Evolutionary conservation across 139 green algal genomes (phyloP), one percentile per base, ranked within the genome.

Genomic region (Prasinococcaceae sp.): DNA sequence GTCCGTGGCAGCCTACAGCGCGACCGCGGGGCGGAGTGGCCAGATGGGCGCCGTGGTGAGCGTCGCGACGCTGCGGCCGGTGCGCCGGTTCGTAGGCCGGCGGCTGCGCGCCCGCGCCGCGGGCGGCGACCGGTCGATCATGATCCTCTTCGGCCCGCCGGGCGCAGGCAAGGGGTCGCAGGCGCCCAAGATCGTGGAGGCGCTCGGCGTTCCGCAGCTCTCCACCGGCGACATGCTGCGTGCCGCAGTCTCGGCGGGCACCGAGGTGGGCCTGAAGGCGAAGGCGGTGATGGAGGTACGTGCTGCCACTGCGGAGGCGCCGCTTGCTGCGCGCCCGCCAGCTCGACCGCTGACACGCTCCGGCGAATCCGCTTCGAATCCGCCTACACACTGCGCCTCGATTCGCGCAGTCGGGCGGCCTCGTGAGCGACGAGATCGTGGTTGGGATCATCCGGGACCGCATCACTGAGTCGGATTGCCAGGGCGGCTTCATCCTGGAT

Each of bases 201-300:
- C 89, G 29, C 74, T 92, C 67, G 92, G 84, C 71, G 55, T 93
- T 44, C 93, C 84, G 68, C 86, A 94, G 60, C 58, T 95, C 24
- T 80, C 85, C 16, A 95, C 86, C 0, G 84, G 83, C 17, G 80
- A 89, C 62, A 79, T 89, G 79, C 74, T 88, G 20, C 56, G 80
- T 10, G 78, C 81, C 22, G 83, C 83, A 3, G 81, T 93, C n/a
- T 74, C 80, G 0, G 78, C 78, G 3, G 47, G 63, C 16, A 76
- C 68, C 8, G 49, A 54, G 4, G 50, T 76, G 6, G 68, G 68
- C 12, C 27, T 66, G 26, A 38, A 73, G 40, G 66, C 89, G 30
- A 96, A 97, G 70, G 88, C 93, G 59, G 85, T 85, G 0, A 97
- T 97, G 89, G 86, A 97, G n/a, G n/a, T n/a, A n/a, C n/a, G n/a